phyloP scores from a whole-genome alignment of 2,329 filamentous ascomycete genomes.

The Cercospora beticola region DNA sequence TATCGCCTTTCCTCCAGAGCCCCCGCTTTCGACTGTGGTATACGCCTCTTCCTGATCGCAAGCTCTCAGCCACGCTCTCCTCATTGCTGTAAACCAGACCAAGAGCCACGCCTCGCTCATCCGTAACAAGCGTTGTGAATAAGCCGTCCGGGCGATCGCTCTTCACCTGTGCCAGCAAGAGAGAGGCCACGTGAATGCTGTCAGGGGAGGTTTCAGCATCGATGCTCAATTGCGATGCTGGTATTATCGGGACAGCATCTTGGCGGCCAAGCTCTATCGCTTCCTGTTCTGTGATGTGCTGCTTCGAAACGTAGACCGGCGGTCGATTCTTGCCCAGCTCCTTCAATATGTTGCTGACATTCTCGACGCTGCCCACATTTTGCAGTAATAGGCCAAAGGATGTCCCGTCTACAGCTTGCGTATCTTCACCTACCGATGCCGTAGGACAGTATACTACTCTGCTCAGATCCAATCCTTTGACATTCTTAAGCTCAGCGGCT shows the following conservation, averaged over 20 bases:
- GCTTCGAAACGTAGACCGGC: slow-evolving; percentile 53
- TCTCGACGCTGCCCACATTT: slow-evolving; percentile 40
- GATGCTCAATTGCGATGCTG: slow-evolving; percentile 68
- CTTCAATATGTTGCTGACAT: slow-evolving; percentile 50
- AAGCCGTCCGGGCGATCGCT: slow-evolving; percentile 82
- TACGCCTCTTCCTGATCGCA: slow-evolving; percentile 78
- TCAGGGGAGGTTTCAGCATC: slow-evolving; percentile 59
- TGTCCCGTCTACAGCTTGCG: slow-evolving; percentile 46
- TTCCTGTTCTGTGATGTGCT: slow-evolving; percentile 41
- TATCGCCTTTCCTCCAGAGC: slow-evolving; percentile 94
- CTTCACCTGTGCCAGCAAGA: slow-evolving; percentile 73
- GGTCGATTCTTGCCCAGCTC: slow-evolving; percentile 52
- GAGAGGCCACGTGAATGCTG: slow-evolving; percentile 64
- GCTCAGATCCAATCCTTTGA: slow-evolving; percentile 54
- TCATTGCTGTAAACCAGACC: slow-evolving; percentile 93
- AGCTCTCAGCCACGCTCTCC: slow-evolving; percentile 82
- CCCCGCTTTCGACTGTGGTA: slow-evolving; percentile 96
- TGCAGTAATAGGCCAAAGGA: slow-evolving; percentile 48
- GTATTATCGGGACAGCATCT: slow-evolving; percentile 67
- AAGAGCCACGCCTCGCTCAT: slow-evolving; percentile 79
- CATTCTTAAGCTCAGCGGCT: slow-evolving; percentile 55
- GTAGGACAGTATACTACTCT: slow-evolving; percentile 54
- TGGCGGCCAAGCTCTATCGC: slow-evolving; percentile 46
- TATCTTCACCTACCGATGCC: slow-evolving; percentile 48
- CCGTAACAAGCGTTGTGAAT: slow-evolving; percentile 85